Conservation (phyloP, 371 early-diverging fungal genomes). For the Mucor lusitanicus region DNA sequence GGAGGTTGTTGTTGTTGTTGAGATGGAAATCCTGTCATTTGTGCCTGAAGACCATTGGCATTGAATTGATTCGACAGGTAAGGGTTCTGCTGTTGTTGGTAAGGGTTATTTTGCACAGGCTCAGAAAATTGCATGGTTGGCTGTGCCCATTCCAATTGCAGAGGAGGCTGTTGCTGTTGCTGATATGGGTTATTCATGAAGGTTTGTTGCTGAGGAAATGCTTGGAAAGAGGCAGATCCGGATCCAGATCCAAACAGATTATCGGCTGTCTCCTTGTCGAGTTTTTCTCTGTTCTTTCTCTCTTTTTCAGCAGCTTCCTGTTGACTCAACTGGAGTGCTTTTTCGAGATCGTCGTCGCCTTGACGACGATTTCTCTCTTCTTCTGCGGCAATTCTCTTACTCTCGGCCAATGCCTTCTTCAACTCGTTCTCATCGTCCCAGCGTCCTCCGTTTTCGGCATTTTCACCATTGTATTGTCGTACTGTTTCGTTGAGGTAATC, state of each 20-base stretch:
- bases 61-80: constrained; percentile 40
- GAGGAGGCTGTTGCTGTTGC: constrained; percentile 17
- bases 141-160: constrained; percentile 24
- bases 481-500: constrained; percentile 74
- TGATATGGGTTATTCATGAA: constrained; percentile 37
- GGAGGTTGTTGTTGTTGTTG: constrained; percentile 12
- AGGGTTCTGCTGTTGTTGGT: constrained; percentile 18
- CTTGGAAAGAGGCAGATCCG: constrained; percentile 1
- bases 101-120: constrained; percentile 38
- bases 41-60: constrained; percentile 32
- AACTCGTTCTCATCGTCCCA: constrained; percentile 38
- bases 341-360: constrained; percentile 45
- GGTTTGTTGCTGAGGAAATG: constrained; percentile 19
- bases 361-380: constrained; percentile 35
- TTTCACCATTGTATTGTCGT: constrained; percentile 20
- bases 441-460: constrained; percentile 1
- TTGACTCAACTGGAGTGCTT: constrained; percentile 46
- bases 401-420: constrained; percentile 36
- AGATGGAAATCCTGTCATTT: constrained; percentile 14
- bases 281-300: constrained; percentile 28
- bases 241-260: constrained; percentile 2
- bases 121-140: constrained; percentile 16
- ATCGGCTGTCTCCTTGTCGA: constrained; percentile 43
- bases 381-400: constrained; percentile 43
- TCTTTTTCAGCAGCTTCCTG: constrained; percentile 45